Conservation (phyloP, 805 yeast genomes). For the Torulaspora microellipsoides region DNA sequence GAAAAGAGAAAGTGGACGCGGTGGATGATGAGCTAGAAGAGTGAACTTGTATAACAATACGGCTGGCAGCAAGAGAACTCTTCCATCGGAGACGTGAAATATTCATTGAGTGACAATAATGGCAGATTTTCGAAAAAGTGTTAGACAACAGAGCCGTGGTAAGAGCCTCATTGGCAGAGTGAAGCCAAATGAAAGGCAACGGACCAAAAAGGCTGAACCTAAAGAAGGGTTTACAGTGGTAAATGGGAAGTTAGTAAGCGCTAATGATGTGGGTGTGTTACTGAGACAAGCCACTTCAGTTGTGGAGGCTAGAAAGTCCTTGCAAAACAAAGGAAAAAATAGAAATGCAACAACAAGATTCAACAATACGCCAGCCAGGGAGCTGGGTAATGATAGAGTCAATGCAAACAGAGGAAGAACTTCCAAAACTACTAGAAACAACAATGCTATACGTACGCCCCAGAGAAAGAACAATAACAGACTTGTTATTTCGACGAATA, state of each 20-base stretch:
- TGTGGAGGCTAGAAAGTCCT: slow-evolving; percentile 9
- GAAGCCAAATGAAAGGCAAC: slow-evolving; percentile 7
- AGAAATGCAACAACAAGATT: not conserved
- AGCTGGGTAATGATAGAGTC: no score
- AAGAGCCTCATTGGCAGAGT: slow-evolving; percentile 15
- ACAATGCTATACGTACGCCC: not conserved
- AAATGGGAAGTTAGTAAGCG: slow-evolving; percentile 26
- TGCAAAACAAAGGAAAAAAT: not conserved
- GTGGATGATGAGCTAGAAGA: no score
- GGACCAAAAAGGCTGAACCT: slow-evolving; percentile 5
- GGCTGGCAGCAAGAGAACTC: no score
- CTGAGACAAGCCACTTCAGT: slow-evolving; percentile 17
- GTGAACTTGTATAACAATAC: no score
- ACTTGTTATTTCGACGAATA: slow-evolving; percentile 24
- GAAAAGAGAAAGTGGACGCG: no score
- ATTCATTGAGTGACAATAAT: not conserved
- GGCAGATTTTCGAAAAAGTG: slow-evolving; percentile 10
- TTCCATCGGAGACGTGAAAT: no score
- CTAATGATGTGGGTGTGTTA: slow-evolving; percentile 25
- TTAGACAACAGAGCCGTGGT: slow-evolving; percentile 5
- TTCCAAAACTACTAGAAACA: not conserved
- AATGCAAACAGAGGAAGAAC: no score
- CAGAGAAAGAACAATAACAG: slow-evolving; percentile 7
- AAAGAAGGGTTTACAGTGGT: slow-evolving; percentile 24
- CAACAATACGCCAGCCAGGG: no score